Conservation (phyloP, 257 asterid genomes). For the Cordia subcordata region DNA sequence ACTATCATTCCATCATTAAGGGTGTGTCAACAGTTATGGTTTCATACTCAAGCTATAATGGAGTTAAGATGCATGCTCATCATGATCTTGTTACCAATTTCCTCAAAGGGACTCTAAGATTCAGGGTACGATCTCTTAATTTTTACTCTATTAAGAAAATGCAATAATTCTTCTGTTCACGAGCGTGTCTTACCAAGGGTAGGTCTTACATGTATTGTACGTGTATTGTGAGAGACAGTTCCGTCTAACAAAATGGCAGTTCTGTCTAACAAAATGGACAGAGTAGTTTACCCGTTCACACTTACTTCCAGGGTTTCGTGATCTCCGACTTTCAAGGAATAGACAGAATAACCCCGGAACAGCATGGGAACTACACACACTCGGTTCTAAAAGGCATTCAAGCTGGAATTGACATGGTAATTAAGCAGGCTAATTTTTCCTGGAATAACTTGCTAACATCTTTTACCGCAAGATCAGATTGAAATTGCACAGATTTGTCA, state of each 20-base stretch:
- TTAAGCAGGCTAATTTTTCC: background rate
- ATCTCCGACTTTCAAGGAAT: slow-evolving; percentile 57
- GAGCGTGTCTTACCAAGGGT: no score
- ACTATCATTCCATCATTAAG: slow-evolving; percentile 17
- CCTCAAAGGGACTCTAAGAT: slow-evolving; percentile 25
- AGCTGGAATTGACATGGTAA: slow-evolving; percentile 71
- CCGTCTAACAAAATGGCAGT: no score
- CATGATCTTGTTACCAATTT: slow-evolving; percentile 23
- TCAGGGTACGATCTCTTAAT: slow-evolving; percentile 8
- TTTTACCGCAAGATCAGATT: background rate
- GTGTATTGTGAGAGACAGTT: no score
- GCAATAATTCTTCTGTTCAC: background rate
- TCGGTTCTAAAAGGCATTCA: slow-evolving; percentile 44
- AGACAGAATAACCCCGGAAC: slow-evolving; percentile 46
- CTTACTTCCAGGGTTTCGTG: slow-evolving; percentile 45
- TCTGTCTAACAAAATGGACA: no score
- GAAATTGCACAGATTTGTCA: no score
- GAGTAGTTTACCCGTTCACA: no score
- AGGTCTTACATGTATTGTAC: no score
- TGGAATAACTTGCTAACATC: no score
- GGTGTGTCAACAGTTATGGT: slow-evolving; percentile 34
- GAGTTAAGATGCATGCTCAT: slow-evolving; percentile 33
- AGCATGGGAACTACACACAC: slow-evolving; percentile 45
- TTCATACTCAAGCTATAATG: slow-evolving; percentile 35
- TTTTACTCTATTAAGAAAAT: no score